Evolutionary conservation across 306 rosid species (phyloP), one percentile per base, ranked within the genome.

Genomic region (Cucurbita argyrosperma): DNA sequence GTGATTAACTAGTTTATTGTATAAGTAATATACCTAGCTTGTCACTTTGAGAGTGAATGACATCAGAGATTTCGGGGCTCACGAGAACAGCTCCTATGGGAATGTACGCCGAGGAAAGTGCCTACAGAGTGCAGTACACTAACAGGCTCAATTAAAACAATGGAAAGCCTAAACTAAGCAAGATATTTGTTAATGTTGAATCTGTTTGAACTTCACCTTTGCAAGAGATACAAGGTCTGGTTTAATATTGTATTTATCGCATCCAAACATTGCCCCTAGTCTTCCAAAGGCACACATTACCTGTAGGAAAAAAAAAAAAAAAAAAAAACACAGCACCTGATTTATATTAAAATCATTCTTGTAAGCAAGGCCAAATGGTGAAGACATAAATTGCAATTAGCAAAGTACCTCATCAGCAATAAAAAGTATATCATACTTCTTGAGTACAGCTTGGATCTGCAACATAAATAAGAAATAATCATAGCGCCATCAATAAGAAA

Each of bases 281-380:
- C 97, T 89, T 85, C 97, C 99, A 77, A 95, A 95, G 61, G 88
- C 99, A 87, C 99, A 89, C 26, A 95, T 88, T 43, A 94, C 99
- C 99, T 94, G 19, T 63, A 49, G 1, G 30, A 26, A 26, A 8
- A 65, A 74, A 6, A 59, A 75, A 65, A 74, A 6, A 59, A 75
- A 76, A 66, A 7, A 79, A 35, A 60, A 55, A 71, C 55, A 67
- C 61, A 68, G 7, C 21, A 15, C 11, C 21, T 50, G 58, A 8
- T 50, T 70, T 51, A 50, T 35, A 50, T 66, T 45, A n/a, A 19
- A 19, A 50, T 14, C 46, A 23, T 50, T 39, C 26, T 15, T 3
- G 45, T 51, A 35, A 70, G 16, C 12, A 26, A 79, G 12, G 50
- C 38, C 21, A 79, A 46, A 76, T 14, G 45, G 8, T 61, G 63